Evolutionary conservation across 495 filamentous ascomycete species (phyloP), one percentile per base, ranked within the genome.

Genomic region (Sporormia fimetaria): DNA sequence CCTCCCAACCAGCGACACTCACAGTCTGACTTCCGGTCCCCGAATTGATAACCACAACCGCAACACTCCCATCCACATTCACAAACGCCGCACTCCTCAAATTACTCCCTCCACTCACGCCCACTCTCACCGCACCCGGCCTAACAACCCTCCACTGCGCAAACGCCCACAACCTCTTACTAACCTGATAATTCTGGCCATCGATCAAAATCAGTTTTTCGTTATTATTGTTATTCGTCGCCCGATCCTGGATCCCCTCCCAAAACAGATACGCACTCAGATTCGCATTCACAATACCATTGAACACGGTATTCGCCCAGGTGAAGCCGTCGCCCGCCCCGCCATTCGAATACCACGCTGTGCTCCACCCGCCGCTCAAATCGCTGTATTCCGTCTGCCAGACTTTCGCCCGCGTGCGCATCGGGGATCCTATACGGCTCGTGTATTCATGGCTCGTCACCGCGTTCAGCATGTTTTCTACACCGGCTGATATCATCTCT

Each of bases 191-290:
- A 10, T 3, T 40, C 35, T 44, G 38, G 3, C 40, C 40, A 12
- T 48, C 44, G 20, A 53, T 31, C 0, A 48, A 26, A 12, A 53
- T 53, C 9, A 53, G 22, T 21, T 48, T 49, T 32, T 53, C 44
- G 35, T 53, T 53, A 29, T 49, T 44, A 21, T 48, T 63, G 23
- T 62, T 63, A 44, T 59, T 63, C 2, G 65, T 63, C 54, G 62
- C 63, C 11, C 49, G 49, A 38, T 52, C 49, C 34, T 69, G 65
- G 24, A 67, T 62, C n/a, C 49, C 49, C 17, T 44, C 44, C 49
- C 49, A 53, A 29, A 40, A 53, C 11, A 53, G 12, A 26, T 48
- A 53, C n/a, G 44, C 49, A 3, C 4, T 29, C 17, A 53, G 40
- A 26, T 53, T 53, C 6, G 35, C 30, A 20, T 44, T 49, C 6